phyloP scores from a whole-genome alignment of 441 rosid genomes.

The Corymbia citriodora region DNA sequence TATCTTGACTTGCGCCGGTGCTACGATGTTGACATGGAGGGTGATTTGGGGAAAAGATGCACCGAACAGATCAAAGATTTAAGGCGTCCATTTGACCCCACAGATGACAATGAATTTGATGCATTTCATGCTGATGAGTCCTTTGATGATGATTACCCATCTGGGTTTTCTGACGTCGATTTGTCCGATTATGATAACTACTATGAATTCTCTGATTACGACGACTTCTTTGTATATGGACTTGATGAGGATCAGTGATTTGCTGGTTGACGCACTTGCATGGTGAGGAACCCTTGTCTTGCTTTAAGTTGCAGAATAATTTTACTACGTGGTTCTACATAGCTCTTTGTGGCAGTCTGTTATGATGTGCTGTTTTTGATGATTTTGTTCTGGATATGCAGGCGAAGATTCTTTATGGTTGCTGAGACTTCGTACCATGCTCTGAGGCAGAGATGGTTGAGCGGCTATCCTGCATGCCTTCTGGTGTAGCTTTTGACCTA shows the following conservation, averaged over 20 bases:
- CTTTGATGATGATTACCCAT: neutral
- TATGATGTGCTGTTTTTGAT: neutral
- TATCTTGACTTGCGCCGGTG: conserved; percentile 61
- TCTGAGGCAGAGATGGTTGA: neutral
- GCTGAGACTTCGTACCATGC: neutral
- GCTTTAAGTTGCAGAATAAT: neutral
- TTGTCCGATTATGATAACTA: neutral
- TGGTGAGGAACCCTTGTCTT: neutral
- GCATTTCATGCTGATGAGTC: neutral
- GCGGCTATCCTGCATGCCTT: neutral
- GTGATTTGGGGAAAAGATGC: conserved; percentile 37
- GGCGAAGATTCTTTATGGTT: neutral
- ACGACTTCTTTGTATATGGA: neutral
- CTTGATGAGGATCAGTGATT: neutral
- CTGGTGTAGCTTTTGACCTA: neutral
- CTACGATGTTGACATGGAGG: conserved; percentile 32
- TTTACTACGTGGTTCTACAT: neutral
- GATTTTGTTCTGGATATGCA: neutral
- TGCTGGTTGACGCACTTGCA: neutral
- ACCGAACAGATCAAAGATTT: conserved; percentile 31
- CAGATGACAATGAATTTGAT: conserved; percentile 20
- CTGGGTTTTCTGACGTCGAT: neutral
- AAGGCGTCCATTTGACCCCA: conserved; percentile 33
- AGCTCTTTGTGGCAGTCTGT: neutral
- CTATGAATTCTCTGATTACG: neutral